Evolutionary conservation across 2,329 filamentous ascomycete species (phyloP).

Genomic region (Acrocalymma vagum): DNA sequence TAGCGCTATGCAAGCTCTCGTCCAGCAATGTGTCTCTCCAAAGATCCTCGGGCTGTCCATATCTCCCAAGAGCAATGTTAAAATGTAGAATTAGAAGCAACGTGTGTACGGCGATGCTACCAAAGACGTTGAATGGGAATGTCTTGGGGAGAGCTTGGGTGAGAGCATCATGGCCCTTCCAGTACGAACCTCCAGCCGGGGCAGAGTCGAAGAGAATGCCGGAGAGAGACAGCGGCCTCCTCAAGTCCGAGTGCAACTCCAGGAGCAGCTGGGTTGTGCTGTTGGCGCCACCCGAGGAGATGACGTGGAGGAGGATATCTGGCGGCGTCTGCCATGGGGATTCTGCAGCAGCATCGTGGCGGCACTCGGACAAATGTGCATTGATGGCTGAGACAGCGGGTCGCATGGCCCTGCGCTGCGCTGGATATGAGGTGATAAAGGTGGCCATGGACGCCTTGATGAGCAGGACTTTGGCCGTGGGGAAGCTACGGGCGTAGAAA

Average conservation of each 20-base stretch:
- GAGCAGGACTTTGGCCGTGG: constrained; percentile 21
- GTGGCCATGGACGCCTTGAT: constrained; percentile 14
- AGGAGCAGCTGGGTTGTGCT: constrained; percentile 10
- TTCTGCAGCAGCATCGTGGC: background rate
- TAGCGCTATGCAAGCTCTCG: background rate
- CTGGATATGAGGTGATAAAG: constrained; percentile 11
- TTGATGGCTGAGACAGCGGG: constrained; percentile 18
- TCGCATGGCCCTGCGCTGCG: constrained; percentile 14
- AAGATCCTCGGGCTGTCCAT: background rate
- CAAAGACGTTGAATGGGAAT: constrained; percentile 1
- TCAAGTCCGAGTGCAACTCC: background rate
- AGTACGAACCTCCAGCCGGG: constrained; percentile 9
- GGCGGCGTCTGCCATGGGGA: no score
- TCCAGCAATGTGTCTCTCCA: constrained; percentile 1
- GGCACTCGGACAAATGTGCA: constrained; percentile 10
- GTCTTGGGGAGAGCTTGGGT: constrained; percentile 9
- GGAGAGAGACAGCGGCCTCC: constrained; percentile 10
- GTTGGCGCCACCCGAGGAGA: constrained; percentile 24
- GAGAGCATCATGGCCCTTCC: constrained; percentile 26
- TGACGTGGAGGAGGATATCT: constrained; percentile 17
- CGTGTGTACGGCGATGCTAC: no score
- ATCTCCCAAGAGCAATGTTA: constrained; percentile 5
- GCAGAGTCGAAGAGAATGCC: constrained; percentile 16
- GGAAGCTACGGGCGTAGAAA: constrained; percentile 14
- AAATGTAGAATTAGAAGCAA: no score